Conservation (phyloP, 2,329 filamentous ascomycete genomes). For the Seiridium unicorne region DNA sequence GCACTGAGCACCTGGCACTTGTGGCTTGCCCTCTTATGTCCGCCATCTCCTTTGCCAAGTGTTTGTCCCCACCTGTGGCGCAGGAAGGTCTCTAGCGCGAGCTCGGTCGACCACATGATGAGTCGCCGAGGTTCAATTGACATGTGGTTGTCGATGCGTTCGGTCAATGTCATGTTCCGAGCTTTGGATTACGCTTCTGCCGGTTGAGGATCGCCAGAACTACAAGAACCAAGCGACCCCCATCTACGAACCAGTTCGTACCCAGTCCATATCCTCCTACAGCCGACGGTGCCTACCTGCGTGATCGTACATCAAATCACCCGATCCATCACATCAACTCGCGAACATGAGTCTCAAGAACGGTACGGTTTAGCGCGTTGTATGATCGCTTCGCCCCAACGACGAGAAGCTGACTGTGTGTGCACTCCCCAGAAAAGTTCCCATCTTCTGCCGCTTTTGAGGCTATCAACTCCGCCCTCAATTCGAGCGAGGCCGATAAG, state of each 20-base stretch:
- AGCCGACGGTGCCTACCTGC: neutral
- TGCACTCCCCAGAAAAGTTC: conserved; percentile 63
- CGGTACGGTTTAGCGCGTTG: conserved; percentile 46
- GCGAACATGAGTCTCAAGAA: conserved; percentile 70
- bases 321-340: neutral
- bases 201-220: neutral
- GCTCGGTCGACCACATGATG: conserved; percentile 15
- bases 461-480: conserved; percentile 72
- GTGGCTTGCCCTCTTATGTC: no score
- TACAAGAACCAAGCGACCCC: conserved; percentile 13
- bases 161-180: conserved; percentile 7
- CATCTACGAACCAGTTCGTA: neutral
- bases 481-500: conserved; percentile 65
- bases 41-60: no score
- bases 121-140: conserved; percentile 29
- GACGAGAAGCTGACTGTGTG: neutral
- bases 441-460: conserved; percentile 92
- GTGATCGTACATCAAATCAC: neutral
- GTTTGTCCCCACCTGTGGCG: neutral
- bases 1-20: no score
- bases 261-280: neutral
- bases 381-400: neutral
- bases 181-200: neutral
- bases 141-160: conserved; percentile 20
- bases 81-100: neutral